Conservation (phyloP, 805 yeast species). For the Maudiozyma barnettii region DNA sequence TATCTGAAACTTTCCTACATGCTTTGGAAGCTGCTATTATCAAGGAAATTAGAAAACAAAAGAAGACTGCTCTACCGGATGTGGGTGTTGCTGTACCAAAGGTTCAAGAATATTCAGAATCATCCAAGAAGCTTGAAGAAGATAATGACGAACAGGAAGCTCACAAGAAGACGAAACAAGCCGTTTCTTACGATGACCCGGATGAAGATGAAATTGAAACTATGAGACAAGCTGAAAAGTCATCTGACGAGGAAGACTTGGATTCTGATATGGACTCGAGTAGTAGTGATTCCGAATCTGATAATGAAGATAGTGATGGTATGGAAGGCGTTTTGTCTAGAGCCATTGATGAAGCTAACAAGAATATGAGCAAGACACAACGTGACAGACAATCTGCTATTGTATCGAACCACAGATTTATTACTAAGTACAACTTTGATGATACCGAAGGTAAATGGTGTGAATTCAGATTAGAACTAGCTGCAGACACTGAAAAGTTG, state of each 20-base stretch:
- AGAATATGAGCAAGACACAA: conserved; percentile 48
- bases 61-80: conserved; percentile 46
- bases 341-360: conserved; percentile 17
- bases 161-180: conserved; percentile 61
- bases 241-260: conserved; percentile 57
- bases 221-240: conserved; percentile 73
- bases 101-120: conserved; percentile 34
- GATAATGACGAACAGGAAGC: conserved; percentile 49
- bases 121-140: conserved; percentile 33
- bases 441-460: conserved; percentile 88
- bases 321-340: conserved; percentile 22
- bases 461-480: conserved; percentile 73
- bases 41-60: conserved; percentile 77
- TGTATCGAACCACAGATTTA: conserved; percentile 58
- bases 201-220: conserved; percentile 92
- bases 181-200: conserved; percentile 88
- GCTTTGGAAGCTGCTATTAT: conserved; percentile 63
- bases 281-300: conserved; percentile 35
- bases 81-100: conserved; percentile 66
- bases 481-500: conserved; percentile 81
- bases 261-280: conserved; percentile 31
- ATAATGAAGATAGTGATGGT: conserved; percentile 31
- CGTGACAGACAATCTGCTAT: conserved; percentile 81
- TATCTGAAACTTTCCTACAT: conserved; percentile 55
- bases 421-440: conserved; percentile 80